Conservation (phyloP, 139 green algal species). For the Eudorina sp. region DNA sequence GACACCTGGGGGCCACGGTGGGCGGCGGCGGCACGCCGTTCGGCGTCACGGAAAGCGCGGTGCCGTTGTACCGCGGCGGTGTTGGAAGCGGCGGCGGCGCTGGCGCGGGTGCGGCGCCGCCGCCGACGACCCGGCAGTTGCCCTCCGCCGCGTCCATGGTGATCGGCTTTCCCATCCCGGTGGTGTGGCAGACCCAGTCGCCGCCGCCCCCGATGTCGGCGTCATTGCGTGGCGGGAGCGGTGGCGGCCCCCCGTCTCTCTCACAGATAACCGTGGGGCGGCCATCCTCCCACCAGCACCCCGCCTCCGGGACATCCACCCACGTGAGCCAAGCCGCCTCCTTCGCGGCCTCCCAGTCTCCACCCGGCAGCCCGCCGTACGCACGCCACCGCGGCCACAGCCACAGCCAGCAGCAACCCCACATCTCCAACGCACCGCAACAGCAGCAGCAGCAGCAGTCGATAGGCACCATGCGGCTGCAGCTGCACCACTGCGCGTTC, state of each 20-base stretch:
- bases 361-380: background rate
- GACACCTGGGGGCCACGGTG: background rate
- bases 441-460: background rate
- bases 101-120: background rate
- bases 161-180: conserved; percentile 43
- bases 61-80: background rate
- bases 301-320: background rate
- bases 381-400: background rate
- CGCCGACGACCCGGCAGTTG: background rate
- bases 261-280: background rate
- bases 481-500: conserved; percentile 47
- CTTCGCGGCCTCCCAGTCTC: background rate
- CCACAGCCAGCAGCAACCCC: background rate
- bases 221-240: background rate
- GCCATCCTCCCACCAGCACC: background rate
- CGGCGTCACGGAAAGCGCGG: background rate
- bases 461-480: conserved; percentile 8
- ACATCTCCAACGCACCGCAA: background rate
- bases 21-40: background rate
- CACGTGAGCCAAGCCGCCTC: background rate
- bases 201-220: background rate
- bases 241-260: background rate
- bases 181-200: conserved; percentile 37
- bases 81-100: background rate
- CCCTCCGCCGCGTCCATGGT: background rate